Conservation (phyloP, 1,284 basidiomycete species). For the Testicularia cyperi region DNA sequence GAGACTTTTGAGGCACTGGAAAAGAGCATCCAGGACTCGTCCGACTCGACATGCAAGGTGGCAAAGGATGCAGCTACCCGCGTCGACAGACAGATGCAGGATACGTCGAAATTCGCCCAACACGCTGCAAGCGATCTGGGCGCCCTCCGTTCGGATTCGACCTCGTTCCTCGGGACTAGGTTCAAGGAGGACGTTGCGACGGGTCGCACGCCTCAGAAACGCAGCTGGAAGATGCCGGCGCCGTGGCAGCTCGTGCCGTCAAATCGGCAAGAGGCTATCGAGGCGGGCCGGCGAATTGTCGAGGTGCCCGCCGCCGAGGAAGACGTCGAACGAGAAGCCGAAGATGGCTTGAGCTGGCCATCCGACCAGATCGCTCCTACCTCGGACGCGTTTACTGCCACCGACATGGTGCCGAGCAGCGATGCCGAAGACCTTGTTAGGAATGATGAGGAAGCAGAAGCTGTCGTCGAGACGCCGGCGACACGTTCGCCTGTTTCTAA, state of each 20-base stretch:
- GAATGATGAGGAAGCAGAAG: not conserved
- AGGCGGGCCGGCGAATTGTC: conserved; percentile 14
- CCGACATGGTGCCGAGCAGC: not conserved
- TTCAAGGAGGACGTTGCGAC: conserved; percentile 29
- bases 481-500: not conserved
- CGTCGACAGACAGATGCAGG: not conserved
- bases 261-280: conserved; percentile 33
- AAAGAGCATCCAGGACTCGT: conserved; percentile 1
- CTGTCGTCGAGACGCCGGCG: not conserved
- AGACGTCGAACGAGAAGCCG: conserved; percentile 2
- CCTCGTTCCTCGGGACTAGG: conserved; percentile 8
- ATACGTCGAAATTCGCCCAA: not conserved
- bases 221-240: conserved; percentile 20
- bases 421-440: not conserved
- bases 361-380: not conserved
- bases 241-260: conserved; percentile 38
- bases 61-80: not conserved
- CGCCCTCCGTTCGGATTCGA: conserved; percentile 14
- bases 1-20: conserved; percentile 15
- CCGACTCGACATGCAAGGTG: conserved; percentile 1
- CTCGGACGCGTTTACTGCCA: not conserved
- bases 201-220: conserved; percentile 47
- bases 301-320: conserved; percentile 6
- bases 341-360: no score
- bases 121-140: conserved; percentile 1